Base-by-base conservation (phyloP, 768 basidiomycete genomes). In the Hypsizygus marmoreus region DNA sequence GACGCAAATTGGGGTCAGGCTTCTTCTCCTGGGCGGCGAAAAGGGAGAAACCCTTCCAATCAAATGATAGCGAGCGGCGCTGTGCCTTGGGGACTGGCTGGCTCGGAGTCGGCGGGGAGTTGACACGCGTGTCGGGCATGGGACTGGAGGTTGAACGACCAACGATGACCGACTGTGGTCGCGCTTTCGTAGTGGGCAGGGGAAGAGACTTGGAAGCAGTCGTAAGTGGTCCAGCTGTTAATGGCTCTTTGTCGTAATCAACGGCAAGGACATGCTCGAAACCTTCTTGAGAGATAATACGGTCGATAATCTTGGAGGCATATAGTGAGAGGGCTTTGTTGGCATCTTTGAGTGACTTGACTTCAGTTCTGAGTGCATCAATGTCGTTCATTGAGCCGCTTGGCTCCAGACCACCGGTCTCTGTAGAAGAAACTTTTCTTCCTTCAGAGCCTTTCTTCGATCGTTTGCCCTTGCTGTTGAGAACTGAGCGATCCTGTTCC, bases 221-320 rank as follows among this genome's bases (percentile, higher is more conserved):
- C 6, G 59, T 35, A 40, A 60, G 54, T 2, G 75, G 63, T 9
- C 62, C 56, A 10, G 76, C 63, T 13, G 74, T 69, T 10, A 69
- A 61, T 10, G 81, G 71, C 23, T 78, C 71, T 48, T 81, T 79
- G 37, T 89, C 88, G 56, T 90, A 95, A 65, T 97, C 95, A 34
- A 81, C 85, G n/a, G 95, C 90, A 26, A 97, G 81, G 43, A 98
- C 89, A 57, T 95, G 92, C 66, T 98, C 95, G 68, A 95, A 97
- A 17, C 94, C 94, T 67, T 97, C 95, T 65, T 95, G 88, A 1
- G 88, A 80, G 57, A 97, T 95, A 61, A 98, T 97, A 34, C 95
- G 83, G 71, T 98, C 95, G 59, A 98, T 90, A 55, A 98, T 98
- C 76, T 97, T 98, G 35, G 91, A 93, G 4, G 95, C 93, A 60